Base-by-base conservation (phyloP, 306 rosid species). In the Rubus idaeus region DNA sequence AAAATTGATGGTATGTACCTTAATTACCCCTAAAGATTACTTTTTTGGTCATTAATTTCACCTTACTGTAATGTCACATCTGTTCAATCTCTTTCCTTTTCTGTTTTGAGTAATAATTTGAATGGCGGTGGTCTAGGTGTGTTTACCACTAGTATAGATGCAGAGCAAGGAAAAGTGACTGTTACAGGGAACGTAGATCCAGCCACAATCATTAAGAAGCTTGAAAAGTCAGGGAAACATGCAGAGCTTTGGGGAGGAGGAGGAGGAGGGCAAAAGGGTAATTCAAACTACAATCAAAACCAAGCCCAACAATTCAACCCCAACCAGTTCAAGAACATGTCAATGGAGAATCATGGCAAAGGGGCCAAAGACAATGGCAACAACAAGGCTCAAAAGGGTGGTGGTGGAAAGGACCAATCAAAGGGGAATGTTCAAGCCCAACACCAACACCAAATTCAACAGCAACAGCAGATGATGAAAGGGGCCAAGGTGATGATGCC, bases 1-100 rank as follows among this genome's bases (percentile, higher is more conserved):
- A 95, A 92, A 85, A 90, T 92, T 45, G 99, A 95, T 0, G 99
- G 99, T 95, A 77, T 70, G 35, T 55, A 57, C 53, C 66, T 70
- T 12, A 42, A 4, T 70, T 21, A 50, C 5, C 58, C 21, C 1
- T 30, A 5, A 17, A 23, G 14, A 17, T 50, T 35, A 40, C 26
- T 26, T 10, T 10, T 8, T 17, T 9, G 5, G 0, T 6, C 52
- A 26, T n/a, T 20, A 58, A 1, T 76, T 65, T 76, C 41, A 52
- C 39, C 10, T 61, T 61, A 0, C n/a, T 8, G 17, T 3, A 39
- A 39, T 14, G 47, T 64, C 13, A 39, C 39, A 64, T 64, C 69
- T 64, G 69, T 64, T 17, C 16, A n/a, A 68, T 60, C 10, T 17
- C 69, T 35, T 46, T 21, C 56, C 23, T 16, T 81, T 16, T 6